These are phyloP conservation scores for Trichoderma afroharzianum DNA, from an alignment of 2,329 filamentous ascomycete species.

Conservation along the genomic window DNA sequence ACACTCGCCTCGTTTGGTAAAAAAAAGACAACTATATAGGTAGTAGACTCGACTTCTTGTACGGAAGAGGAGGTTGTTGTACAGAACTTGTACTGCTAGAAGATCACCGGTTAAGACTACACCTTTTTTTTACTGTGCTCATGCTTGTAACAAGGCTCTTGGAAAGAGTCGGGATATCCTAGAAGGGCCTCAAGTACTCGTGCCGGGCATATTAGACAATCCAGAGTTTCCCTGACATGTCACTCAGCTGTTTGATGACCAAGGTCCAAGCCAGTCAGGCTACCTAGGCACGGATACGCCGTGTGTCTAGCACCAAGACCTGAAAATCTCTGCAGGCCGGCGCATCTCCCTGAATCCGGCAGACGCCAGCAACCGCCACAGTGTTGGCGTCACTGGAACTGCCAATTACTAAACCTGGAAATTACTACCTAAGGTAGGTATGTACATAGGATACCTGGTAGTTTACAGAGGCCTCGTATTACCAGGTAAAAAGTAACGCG, in stretches of 20 bases:
- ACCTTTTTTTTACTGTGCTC: neutral
- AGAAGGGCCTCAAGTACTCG: neutral
- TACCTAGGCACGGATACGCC: neutral
- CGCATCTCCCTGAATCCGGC: neutral
- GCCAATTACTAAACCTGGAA: neutral
- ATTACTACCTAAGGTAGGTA: no score
- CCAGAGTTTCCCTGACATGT: neutral
- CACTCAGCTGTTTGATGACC: neutral
- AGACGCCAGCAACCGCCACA: neutral
- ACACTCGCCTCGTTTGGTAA: neutral
- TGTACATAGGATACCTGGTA: neutral
- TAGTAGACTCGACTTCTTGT: neutral
- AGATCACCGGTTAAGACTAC: neutral
- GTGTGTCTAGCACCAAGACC: neutral
- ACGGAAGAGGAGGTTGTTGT: neutral
- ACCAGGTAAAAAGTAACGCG: neutral
- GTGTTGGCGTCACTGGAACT: neutral
- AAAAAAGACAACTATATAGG: neutral
- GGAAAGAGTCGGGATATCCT: neutral
- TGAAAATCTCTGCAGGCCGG: neutral
- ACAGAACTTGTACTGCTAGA: neutral
- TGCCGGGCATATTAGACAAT: neutral
- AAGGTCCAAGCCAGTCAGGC: neutral
- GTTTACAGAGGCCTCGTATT: neutral
- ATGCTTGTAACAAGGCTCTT: neutral